A percentile compares a stretch with the other conserved stretches of the same genome.
These are phyloP conservation scores for Persicaria tinctoria DNA, from an alignment of 148 eudicot genomes.

Conservation along the genomic window DNA sequence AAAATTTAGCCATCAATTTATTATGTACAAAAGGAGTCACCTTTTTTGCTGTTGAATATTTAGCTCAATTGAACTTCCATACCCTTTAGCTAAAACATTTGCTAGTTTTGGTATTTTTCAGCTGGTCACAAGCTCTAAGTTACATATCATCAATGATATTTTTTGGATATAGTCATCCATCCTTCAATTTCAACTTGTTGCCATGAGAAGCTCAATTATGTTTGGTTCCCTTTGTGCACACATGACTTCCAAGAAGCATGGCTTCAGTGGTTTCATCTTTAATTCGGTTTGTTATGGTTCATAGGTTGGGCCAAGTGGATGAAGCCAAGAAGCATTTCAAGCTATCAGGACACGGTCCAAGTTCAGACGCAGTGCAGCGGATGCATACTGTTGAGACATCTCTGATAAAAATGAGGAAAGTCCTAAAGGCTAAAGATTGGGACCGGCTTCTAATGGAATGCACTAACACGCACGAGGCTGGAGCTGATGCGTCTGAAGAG, in stretches of 20 bases:
- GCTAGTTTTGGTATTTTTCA: background rate
- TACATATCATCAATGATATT: too few species aligned
- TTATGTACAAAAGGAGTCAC: background rate
- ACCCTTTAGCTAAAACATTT: too few species aligned
- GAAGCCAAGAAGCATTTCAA: conserved; percentile 46
- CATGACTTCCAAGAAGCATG: background rate
- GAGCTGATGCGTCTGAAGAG: conserved; percentile 50
- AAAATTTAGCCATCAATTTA: background rate
- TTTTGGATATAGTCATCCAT: too few species aligned
- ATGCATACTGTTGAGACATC: conserved; percentile 36
- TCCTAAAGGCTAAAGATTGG: conserved; percentile 52
- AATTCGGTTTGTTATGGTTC: conserved; percentile 6
- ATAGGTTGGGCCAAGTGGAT: conserved; percentile 62
- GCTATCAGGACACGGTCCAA: conserved; percentile 25
- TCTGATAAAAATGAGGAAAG: conserved; percentile 30
- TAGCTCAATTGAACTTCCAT: background rate
- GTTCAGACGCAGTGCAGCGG: conserved; percentile 34
- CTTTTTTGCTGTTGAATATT: background rate
- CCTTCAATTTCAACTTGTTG: background rate
- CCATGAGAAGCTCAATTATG: background rate
- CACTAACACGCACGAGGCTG: conserved; percentile 37
- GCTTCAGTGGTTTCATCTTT: background rate
- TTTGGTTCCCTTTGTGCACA: background rate
- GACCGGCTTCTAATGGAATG: conserved; percentile 38
- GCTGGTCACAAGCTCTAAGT: too few species aligned